Evolutionary conservation across 2,329 filamentous ascomycete species (phyloP), one percentile per base, ranked within the genome.

Genomic region (Colletotrichum chlorophyti): DNA sequence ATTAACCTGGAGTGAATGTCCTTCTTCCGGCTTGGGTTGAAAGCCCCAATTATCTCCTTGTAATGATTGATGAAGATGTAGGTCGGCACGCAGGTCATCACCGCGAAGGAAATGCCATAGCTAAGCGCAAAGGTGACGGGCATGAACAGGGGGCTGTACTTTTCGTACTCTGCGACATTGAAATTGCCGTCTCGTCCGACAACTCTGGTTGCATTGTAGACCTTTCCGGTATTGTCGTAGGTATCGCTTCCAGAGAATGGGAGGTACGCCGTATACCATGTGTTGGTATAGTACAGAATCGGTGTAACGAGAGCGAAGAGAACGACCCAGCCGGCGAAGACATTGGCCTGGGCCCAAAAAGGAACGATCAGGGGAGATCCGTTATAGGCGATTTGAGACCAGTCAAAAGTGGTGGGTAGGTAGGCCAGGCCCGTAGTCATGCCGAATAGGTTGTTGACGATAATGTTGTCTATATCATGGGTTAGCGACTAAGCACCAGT

Each of bases 401-500:
- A 72, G 53, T 72, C 70, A 15, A 70, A 70, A 2, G 68, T 71
- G 10, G 60, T 52, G 4, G 66, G 67, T 40, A 69, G 66, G 34
- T 70, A 47, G 1, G 70, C 71, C 5, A 73, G 41, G 2, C 71
- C 71, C 4, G 65, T 68, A 19, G 65, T 64, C 34, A 66, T 66
- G 19, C 71, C 71, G 64, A 92, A 92, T 1, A 92, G 67, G 68
- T 92, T 89, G 63, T 92, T 92, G 29, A 92, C 73, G 8, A 90
- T 74, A 0, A 83, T 77, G 58, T 84, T 91, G 43, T 91, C 55
- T 59, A 6, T 5, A 26, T n/a, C n/a, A 8, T n/a, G 0, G 1
- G 21, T 58, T 6, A 58, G 53, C 9, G 17, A 32, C 12, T 7
- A 8, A 14, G 64, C 61, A 21, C 65, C 49, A 14, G 59, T 49